Percentiles rank a stretch among this genome's conserved stretches.
phyloP scores from a whole-genome alignment of 192 early-diverging fungal genomes.

The Umbelopsis vinacea region DNA sequence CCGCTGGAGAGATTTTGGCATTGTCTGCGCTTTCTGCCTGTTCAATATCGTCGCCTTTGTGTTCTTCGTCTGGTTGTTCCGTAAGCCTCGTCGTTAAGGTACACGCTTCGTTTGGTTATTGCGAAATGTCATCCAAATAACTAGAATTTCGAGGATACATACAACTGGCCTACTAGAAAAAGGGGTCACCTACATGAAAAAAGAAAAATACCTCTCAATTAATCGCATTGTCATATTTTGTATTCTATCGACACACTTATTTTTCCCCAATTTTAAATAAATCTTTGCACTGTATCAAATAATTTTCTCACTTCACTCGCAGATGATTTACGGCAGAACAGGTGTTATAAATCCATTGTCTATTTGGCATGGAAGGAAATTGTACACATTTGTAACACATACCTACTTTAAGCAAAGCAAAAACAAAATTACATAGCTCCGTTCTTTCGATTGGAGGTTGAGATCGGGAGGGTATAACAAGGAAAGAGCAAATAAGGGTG shows the following conservation, averaged over 20 bases:
- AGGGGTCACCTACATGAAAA: no score
- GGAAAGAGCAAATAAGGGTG: background rate
- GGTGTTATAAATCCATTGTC: background rate
- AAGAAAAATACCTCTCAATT: no score
- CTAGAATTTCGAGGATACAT: no score
- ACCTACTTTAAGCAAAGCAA: background rate
- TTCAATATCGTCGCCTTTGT: constrained; percentile 52
- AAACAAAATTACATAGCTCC: constrained; percentile 9
- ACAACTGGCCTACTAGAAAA: no score
- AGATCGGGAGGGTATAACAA: constrained; percentile 2
- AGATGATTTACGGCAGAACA: no score
- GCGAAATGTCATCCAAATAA: background rate
- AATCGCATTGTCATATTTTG: no score
- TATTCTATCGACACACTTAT: no score
- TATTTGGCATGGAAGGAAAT: background rate
- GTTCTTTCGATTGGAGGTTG: background rate
- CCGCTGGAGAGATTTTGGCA: constrained; percentile 67
- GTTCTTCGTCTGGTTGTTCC: constrained; percentile 48
- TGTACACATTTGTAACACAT: background rate
- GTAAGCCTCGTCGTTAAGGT: constrained; percentile 47
- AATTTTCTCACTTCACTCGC: no score
- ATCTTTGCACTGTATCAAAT: no score
- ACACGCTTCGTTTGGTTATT: background rate
- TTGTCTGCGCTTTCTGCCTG: constrained; percentile 57
- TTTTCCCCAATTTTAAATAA: no score